A percentile compares a stretch with the other conserved stretches of the same genome.
Evolutionary conservation across 805 yeast species (phyloP).

Genomic region (Myxozyma vanderwaltii): DNA sequence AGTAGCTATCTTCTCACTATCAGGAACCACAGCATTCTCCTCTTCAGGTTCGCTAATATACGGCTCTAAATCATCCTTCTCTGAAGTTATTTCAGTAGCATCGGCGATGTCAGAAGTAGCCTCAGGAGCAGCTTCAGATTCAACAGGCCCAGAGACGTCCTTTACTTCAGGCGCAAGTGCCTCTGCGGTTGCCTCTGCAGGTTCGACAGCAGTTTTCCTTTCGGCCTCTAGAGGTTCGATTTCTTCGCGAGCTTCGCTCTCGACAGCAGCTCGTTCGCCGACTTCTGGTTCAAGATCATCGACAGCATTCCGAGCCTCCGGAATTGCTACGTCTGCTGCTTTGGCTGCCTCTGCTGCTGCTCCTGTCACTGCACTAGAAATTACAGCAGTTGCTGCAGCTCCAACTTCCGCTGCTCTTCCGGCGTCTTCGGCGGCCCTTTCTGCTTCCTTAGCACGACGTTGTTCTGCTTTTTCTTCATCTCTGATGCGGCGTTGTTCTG

Average conservation of each 20-base stretch:
- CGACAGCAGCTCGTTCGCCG: background rate
- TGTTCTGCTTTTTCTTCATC: slow-evolving; percentile 1
- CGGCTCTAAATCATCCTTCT: too few relatives aligned
- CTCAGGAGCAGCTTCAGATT: slow-evolving; percentile 1
- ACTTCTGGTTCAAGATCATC: too few relatives aligned
- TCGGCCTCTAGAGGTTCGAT: background rate
- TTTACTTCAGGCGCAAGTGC: too few relatives aligned
- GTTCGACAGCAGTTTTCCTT: slow-evolving; percentile 5
- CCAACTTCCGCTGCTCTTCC: background rate
- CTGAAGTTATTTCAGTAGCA: too few relatives aligned
- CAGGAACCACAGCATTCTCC: too few relatives aligned
- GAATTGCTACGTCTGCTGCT: too few relatives aligned
- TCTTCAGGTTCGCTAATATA: too few relatives aligned
- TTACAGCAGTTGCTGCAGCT: slow-evolving; percentile 2
- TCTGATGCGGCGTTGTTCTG: background rate
- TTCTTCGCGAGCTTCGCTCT: background rate
- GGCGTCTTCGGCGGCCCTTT: slow-evolving; percentile 3
- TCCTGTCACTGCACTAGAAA: background rate
- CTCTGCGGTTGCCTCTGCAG: background rate
- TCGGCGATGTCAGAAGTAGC: background rate
- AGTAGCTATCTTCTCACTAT: too few relatives aligned
- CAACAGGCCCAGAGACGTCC: background rate
- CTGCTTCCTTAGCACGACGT: slow-evolving; percentile 11
- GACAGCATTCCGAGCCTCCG: too few relatives aligned
- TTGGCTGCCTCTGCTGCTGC: too few relatives aligned